Evolutionary conservation across 441 rosid genomes (phyloP).

Genomic region (Euphorbia celastroides): DNA sequence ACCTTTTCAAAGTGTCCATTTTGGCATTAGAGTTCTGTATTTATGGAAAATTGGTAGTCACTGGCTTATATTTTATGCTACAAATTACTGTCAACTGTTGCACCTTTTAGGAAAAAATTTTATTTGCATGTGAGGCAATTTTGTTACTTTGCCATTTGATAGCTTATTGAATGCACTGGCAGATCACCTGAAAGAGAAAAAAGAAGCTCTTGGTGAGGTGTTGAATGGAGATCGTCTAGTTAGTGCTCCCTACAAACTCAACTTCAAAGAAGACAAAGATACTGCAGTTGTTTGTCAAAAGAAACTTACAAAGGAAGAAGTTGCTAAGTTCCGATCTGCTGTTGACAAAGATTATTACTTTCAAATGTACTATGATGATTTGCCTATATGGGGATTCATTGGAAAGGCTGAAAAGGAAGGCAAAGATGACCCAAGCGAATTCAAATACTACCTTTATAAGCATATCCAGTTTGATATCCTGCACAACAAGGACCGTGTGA

Average conservation of each 20-base stretch:
- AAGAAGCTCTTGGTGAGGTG: conserved; percentile 81
- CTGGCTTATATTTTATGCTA: background rate
- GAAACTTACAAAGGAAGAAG: conserved; percentile 50
- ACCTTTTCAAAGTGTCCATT: background rate
- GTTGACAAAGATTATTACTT: conserved; percentile 71
- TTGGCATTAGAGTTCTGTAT: background rate
- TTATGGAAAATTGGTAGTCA: background rate
- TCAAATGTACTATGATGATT: conserved; percentile 83
- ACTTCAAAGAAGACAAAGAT: conserved; percentile 55
- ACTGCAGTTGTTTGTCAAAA: conserved; percentile 53
- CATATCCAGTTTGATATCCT: conserved; percentile 64
- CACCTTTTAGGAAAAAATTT: background rate
- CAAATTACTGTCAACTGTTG: background rate
- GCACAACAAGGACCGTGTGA: conserved; percentile 69
- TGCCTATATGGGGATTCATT: conserved; percentile 84
- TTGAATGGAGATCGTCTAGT: conserved; percentile 78
- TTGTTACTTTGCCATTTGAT: background rate
- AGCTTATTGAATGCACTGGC: conserved; percentile 4
- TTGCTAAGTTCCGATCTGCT: conserved; percentile 49
- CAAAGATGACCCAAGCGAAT: conserved; percentile 55
- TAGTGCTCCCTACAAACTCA: conserved; percentile 69
- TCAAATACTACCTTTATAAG: conserved; percentile 63
- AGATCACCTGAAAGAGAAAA: conserved; percentile 68
- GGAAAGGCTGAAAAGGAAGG: conserved; percentile 79
- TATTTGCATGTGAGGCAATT: background rate